phyloP scores from a whole-genome alignment of 169 alveolate genomes.

The Babesia bovis region DNA sequence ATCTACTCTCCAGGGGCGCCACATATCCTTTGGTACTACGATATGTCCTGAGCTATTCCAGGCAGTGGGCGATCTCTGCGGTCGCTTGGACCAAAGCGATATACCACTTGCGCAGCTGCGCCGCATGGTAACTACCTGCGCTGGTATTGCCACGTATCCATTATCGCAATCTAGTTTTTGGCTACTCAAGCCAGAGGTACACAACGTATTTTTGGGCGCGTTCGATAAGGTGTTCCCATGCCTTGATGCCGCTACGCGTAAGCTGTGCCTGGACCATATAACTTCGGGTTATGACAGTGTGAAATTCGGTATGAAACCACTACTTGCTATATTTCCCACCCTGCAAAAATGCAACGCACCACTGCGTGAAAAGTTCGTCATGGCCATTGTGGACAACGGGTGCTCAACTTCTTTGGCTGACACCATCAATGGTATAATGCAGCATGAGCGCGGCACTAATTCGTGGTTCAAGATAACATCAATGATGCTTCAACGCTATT shows the following conservation, averaged over 20 bases:
- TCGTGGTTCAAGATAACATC: slow-evolving; percentile 3
- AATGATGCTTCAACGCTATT: slow-evolving; percentile 8
- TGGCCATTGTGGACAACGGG: slow-evolving; percentile 7
- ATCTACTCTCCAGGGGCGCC: not conserved
- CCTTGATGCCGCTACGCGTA: slow-evolving; percentile 17
- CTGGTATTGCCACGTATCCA: not conserved
- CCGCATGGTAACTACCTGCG: not conserved
- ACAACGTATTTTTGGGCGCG: not conserved
- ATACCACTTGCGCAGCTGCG: not conserved
- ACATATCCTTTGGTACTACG: slow-evolving; percentile 5
- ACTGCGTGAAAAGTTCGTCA: slow-evolving; percentile 9
- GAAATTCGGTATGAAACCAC: slow-evolving; percentile 6
- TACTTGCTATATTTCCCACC: not conserved
- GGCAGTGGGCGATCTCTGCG: not conserved
- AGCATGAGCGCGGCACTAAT: slow-evolving; percentile 12
- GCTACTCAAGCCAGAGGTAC: slow-evolving; percentile 21
- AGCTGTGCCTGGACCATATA: not conserved
- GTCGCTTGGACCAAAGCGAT: not conserved
- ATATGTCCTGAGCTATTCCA: slow-evolving; percentile 20
- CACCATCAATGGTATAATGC: slow-evolving; percentile 8
- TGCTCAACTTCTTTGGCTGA: not conserved
- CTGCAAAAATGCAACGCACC: not conserved
- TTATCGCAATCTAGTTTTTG: slow-evolving; percentile 40
- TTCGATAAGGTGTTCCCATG: slow-evolving; percentile 1
- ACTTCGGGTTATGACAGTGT: slow-evolving; percentile 10